Base-by-base conservation (phyloP, 768 basidiomycete genomes). In the Russula dissimulans region DNA sequence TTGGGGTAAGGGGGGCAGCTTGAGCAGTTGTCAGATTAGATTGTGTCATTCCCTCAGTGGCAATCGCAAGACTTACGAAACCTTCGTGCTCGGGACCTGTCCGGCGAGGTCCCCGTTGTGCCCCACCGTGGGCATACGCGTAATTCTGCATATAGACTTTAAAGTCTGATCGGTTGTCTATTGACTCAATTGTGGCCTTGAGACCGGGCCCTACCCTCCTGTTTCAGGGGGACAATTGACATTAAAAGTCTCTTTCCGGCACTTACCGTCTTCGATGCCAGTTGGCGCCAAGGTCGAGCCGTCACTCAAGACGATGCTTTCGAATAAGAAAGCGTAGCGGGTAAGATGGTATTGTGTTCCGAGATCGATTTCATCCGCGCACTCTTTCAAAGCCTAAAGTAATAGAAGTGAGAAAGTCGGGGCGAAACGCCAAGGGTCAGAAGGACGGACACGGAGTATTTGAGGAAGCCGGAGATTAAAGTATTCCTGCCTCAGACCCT, bases 291-390 rank as follows among this genome's bases (percentile, higher is more conserved):
- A 74, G 2, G 89, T 89, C 1, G 86, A 81, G 2, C 93, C 97
- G 62, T 99, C 97, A 66, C 83, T 88, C 18, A 98, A 77, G 3
- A 97, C 80, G 29, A 90, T 87, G 66, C 86, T 90, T 72, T 99
- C 97, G 67, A 89, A 95, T 26, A 98, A 75, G 74, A 92, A 98
- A 1, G 93, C 90, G 71, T 97, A 98, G 72, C 95, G 81, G 0
- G 92, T 88, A 49, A 98, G 77, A 72, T 98, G 95, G 72, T 97
- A 99, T 73, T 98, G 95, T 4, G 91, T 94, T n/a, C 95, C 97
- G 46, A 97, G 78, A 71, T 99, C 97, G 56, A 97, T 85, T 73
- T 99, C 97, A 68, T 97, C 95, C 29, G 90, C 83, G 67, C 91
- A 91, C 71, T 97, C 94, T 71, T 98, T 98, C 60, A 99, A 76